These are phyloP conservation scores for Phytophthora tubulina DNA, from an alignment of 352 stramenopile genomes.

Conservation along the genomic window DNA sequence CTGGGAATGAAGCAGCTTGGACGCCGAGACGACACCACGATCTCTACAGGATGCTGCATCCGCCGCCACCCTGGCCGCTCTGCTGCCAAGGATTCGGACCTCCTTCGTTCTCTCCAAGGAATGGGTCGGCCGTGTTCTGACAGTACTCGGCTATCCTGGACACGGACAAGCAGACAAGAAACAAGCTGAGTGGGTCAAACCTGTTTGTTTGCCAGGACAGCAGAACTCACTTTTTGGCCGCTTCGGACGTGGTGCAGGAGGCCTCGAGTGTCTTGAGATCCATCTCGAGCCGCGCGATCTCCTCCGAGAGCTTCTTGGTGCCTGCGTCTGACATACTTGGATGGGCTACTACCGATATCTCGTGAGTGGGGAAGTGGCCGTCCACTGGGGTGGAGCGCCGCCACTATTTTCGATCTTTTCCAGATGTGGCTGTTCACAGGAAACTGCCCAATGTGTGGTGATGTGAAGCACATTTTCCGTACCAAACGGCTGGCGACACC, in stretches of 20 bases:
- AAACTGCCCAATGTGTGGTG: too few species aligned
- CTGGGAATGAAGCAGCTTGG: background rate
- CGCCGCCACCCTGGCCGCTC: conserved; percentile 67
- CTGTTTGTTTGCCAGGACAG: background rate
- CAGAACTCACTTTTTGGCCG: conserved; percentile 74
- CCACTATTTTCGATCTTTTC: conserved; percentile 5
- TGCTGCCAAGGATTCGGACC: conserved; percentile 77
- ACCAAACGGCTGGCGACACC: too few species aligned
- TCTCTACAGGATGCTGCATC: conserved; percentile 71
- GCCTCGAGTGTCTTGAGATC: conserved; percentile 85
- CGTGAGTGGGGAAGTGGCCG: background rate
- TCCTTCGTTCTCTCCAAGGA: conserved; percentile 78
- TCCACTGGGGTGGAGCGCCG: background rate
- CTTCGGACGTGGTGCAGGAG: conserved; percentile 81
- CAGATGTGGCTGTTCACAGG: too few species aligned
- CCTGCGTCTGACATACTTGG: conserved; percentile 61
- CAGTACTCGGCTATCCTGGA: conserved; percentile 79
- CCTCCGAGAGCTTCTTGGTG: conserved; percentile 83
- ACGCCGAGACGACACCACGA: background rate
- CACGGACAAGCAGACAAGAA: background rate
- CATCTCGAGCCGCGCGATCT: conserved; percentile 80
- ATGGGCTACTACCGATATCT: background rate
- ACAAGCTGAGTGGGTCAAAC: background rate
- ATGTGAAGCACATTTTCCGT: too few species aligned
- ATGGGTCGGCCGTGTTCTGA: conserved; percentile 74